A percentile compares a stretch with the other conserved stretches of the same genome.
These are phyloP conservation scores for Populus hybrid DNA, from an alignment of 441 rosid genomes.

Conservation along the genomic window DNA sequence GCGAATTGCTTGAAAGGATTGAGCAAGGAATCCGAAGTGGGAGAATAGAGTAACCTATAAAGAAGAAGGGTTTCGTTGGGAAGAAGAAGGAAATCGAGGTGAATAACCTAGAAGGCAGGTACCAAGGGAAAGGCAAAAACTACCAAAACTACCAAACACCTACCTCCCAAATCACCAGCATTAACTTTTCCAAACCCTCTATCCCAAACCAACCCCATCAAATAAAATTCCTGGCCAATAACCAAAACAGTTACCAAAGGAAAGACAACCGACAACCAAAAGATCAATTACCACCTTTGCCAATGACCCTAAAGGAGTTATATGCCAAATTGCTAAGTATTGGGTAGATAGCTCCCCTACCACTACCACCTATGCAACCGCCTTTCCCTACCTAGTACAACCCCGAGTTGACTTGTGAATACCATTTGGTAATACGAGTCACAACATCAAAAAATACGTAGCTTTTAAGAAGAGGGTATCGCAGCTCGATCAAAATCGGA, in stretches of 20 bases:
- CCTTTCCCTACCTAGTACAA: not conserved
- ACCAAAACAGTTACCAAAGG: not conserved
- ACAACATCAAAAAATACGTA: accelerated
- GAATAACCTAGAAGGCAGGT: accelerated
- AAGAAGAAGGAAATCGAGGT: not conserved
- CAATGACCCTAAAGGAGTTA: not conserved
- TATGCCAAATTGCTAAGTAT: not conserved
- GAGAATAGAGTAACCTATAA: accelerated
- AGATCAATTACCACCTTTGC: not conserved
- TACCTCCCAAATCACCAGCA: not conserved
- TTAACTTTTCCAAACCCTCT: not conserved
- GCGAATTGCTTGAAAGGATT: not conserved
- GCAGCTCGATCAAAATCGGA: not conserved
- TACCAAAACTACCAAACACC: not conserved
- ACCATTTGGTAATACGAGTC: not conserved
- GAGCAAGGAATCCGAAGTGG: not conserved
- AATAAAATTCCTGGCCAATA: not conserved
- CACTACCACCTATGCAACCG: not conserved
- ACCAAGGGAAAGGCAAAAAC: not conserved
- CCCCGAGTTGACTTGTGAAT: not conserved
- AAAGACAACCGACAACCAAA: not conserved
- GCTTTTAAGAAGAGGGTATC: not conserved
- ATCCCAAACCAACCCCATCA: not conserved
- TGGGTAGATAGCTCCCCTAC: not conserved
- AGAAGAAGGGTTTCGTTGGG: accelerated